Evolutionary conservation across 2,329 filamentous ascomycete genomes (phyloP).

Genomic region (Orbilia brochopaga): DNA sequence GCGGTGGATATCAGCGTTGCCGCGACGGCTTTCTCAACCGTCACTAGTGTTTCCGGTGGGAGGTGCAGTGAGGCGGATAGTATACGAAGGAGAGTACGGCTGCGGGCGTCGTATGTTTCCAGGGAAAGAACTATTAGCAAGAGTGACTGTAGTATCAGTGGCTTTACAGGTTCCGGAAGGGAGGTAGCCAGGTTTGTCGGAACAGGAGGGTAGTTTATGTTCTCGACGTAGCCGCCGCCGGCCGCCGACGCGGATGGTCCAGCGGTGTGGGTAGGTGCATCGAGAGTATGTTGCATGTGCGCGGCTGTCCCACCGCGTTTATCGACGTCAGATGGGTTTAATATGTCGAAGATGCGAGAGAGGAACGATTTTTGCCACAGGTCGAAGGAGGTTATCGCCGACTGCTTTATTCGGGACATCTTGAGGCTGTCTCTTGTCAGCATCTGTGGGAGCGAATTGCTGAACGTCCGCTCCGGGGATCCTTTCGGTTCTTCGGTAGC

Average conservation of each 20-base stretch:
- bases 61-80: constrained; percentile 75
- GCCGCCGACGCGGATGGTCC: constrained; percentile 55
- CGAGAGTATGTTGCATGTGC: constrained; percentile 31
- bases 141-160: constrained; percentile 73
- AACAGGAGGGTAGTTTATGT: constrained; percentile 66
- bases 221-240: constrained; percentile 58
- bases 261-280: constrained; percentile 55
- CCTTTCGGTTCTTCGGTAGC: constrained; percentile 53
- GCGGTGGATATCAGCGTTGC: constrained; percentile 75
- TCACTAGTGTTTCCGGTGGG: constrained; percentile 68
- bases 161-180: constrained; percentile 67
- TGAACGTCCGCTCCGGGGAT: constrained; percentile 55
- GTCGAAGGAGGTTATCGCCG: constrained; percentile 73
- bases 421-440: constrained; percentile 55
- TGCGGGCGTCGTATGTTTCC: constrained; percentile 77
- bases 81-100: constrained; percentile 73
- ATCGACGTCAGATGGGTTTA: constrained; percentile 57
- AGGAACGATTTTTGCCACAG: constrained; percentile 76
- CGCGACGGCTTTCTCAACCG: constrained; percentile 77
- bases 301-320: constrained; percentile 33
- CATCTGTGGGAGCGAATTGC: constrained; percentile 55
- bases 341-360: constrained; percentile 50
- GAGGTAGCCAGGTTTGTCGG: constrained; percentile 66
- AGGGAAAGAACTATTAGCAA: constrained; percentile 76
- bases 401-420: constrained; percentile 66